A percentile compares a stretch with the other conserved stretches of the same genome.
Conservation (phyloP, 139 green algal species). For the Tetratostichococcus sp. region DNA sequence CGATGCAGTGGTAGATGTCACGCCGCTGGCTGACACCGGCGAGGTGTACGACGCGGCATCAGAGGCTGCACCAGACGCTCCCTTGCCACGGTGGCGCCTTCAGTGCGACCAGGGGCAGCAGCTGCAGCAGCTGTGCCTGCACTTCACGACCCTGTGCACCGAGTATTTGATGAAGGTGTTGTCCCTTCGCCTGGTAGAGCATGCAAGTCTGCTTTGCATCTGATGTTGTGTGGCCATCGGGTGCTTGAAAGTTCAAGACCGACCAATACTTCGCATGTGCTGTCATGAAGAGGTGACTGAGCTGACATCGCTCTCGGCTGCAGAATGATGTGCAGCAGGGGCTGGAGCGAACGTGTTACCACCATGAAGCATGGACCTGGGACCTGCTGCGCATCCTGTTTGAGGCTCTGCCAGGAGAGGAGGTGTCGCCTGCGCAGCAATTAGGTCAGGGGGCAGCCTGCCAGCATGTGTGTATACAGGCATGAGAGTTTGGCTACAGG, state of each 20-base stretch:
- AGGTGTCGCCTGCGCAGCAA: background rate
- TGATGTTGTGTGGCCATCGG: too few relatives aligned
- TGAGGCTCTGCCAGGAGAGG: slow-evolving; percentile 2
- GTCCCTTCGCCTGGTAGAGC: background rate
- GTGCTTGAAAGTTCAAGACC: too few relatives aligned
- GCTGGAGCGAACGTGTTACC: slow-evolving; percentile 14
- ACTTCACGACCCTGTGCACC: slow-evolving; percentile 12
- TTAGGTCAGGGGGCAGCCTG: too few relatives aligned
- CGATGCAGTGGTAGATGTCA: background rate
- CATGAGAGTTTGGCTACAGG: too few relatives aligned
- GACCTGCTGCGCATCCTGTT: slow-evolving; percentile 64
- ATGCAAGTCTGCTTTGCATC: background rate
- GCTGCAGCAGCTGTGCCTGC: slow-evolving; percentile 20
- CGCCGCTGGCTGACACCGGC: background rate
- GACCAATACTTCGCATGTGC: too few relatives aligned
- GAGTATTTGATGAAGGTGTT: background rate
- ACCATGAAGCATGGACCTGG: slow-evolving; percentile 62
- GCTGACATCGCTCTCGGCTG: too few relatives aligned
- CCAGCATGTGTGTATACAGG: too few relatives aligned
- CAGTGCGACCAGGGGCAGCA: slow-evolving; percentile 18
- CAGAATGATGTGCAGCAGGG: background rate
- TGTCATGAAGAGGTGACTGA: too few relatives aligned
- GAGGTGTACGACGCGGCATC: slow-evolving; percentile 1
- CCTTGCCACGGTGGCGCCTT: slow-evolving; percentile 30
- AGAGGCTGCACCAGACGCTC: background rate